Evolutionary conservation across 1,284 basidiomycete species (phyloP).

Genomic region (Irpex sp.): DNA sequence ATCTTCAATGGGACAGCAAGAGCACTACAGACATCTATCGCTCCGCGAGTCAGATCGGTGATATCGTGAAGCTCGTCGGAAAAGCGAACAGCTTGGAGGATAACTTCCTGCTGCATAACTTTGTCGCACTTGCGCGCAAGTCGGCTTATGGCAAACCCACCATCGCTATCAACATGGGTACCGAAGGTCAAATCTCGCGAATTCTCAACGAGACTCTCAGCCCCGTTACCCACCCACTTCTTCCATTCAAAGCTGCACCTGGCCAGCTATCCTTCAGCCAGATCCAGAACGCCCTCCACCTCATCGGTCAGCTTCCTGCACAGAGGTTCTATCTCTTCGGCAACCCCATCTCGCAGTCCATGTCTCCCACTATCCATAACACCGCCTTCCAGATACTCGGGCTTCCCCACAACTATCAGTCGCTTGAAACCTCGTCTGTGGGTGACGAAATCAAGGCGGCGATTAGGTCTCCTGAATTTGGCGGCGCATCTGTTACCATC

Average conservation of each 20-base stretch:
- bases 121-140: slow-evolving; percentile 47
- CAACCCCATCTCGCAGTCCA: slow-evolving; percentile 83
- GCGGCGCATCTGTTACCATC: slow-evolving; percentile 95
- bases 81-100: slow-evolving; percentile 76
- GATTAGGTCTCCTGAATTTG: slow-evolving; percentile 74
- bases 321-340: slow-evolving; percentile 87
- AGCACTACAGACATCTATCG: slow-evolving; percentile 70
- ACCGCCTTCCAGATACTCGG: slow-evolving; percentile 81
- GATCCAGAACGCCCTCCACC: slow-evolving; percentile 78
- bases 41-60: slow-evolving; percentile 66
- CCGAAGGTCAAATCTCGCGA: slow-evolving; percentile 85
- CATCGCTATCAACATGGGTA: slow-evolving; percentile 94
- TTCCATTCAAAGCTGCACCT: slow-evolving; percentile 85
- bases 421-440: slow-evolving; percentile 74
- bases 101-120: slow-evolving; percentile 79
- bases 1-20: slow-evolving; percentile 77
- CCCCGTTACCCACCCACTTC: slow-evolving; percentile 85
- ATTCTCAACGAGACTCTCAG: slow-evolving; percentile 85
- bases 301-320: slow-evolving; percentile 76
- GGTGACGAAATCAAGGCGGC: slow-evolving; percentile 64
- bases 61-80: slow-evolving; percentile 92
- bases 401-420: slow-evolving; percentile 76
- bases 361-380: slow-evolving; percentile 94
- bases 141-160: slow-evolving; percentile 66
- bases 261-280: slow-evolving; percentile 89